phyloP scores from a whole-genome alignment of 495 filamentous ascomycete genomes.

The Aspergillus conjunctus region DNA sequence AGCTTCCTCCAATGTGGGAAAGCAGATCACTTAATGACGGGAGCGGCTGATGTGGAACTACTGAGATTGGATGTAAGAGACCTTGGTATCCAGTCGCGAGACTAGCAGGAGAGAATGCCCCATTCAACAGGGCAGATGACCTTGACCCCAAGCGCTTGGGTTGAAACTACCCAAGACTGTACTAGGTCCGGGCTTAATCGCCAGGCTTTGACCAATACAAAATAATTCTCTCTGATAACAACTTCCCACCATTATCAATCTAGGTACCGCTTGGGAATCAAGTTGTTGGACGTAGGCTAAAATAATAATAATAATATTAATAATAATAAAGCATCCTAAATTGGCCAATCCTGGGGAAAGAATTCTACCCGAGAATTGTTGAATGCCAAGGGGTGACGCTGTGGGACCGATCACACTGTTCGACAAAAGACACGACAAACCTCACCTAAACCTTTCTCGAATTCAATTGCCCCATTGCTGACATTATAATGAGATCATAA shows the following conservation, averaged over 20 bases:
- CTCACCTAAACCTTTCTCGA: not conserved
- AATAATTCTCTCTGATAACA: not conserved
- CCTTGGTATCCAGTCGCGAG: conserved; percentile 17
- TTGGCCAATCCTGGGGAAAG: conserved; percentile 2
- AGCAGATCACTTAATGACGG: conserved; percentile 25
- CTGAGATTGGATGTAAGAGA: conserved; percentile 26
- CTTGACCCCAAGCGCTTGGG: conserved; percentile 24
- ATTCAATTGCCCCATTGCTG: not conserved
- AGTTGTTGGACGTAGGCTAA: not conserved
- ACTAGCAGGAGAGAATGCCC: conserved; percentile 19
- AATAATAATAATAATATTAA: not conserved
- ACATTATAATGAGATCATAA: not conserved
- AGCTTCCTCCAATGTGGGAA: conserved; percentile 1
- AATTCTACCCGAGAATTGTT: not conserved
- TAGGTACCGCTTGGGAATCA: not conserved
- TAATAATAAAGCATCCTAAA: not conserved
- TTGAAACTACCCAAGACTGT: conserved; percentile 7
- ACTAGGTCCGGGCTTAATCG: conserved; percentile 7
- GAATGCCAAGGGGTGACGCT: not conserved
- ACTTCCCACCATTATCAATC: not conserved
- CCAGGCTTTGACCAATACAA: conserved; percentile 2
- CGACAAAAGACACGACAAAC: not conserved
- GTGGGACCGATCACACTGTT: not conserved
- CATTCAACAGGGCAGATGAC: conserved; percentile 29
- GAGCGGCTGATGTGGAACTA: conserved; percentile 27